These are phyloP conservation scores for Brassica napus DNA, from an alignment of 345 rosid genomes.

Conservation along the genomic window Da-Ae NC_063447.1:29817001-29817500, in stretches of 20 bases:
- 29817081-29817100: conserved; percentile 89
- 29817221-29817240: conserved; percentile 95
- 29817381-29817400: conserved; percentile 77
- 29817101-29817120: conserved; percentile 92
- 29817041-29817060: conserved; percentile 87
- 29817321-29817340: neutral
- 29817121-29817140: conserved; percentile 28
- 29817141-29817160: neutral
- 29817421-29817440: conserved; percentile 92
- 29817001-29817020: conserved; percentile 9
- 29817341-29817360: neutral
- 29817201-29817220: conserved; percentile 56
- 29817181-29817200: neutral
- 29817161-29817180: neutral
- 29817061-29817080: conserved; percentile 82
- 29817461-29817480: conserved; percentile 22
- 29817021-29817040: conserved; percentile 83
- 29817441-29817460: conserved; percentile 73
- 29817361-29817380: neutral
- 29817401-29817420: conserved; percentile 86
- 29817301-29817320: neutral
- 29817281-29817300: conserved; percentile 96
- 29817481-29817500: neutral
- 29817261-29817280: conserved; percentile 86
- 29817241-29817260: conserved; percentile 75